A percentile compares a stretch with the other conserved stretches of the same genome.
phyloP scores from a whole-genome alignment of 805 yeast species.

The Kodamaea hsintzibuensis region DNA sequence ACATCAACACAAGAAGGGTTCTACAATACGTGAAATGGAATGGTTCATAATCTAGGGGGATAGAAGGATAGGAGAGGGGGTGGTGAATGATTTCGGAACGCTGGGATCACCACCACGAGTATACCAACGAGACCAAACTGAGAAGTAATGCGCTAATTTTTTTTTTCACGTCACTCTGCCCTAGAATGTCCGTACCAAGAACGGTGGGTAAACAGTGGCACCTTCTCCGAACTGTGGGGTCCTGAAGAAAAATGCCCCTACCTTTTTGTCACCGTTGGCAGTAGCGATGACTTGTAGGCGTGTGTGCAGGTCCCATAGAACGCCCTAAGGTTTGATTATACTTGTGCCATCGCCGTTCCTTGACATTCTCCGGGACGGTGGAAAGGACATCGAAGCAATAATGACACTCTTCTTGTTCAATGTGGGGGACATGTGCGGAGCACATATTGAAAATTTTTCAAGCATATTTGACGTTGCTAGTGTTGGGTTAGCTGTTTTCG shows the following conservation, averaged over 20 bases:
- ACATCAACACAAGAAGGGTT: too few relatives aligned
- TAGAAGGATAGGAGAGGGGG: too few relatives aligned
- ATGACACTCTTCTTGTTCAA: neutral
- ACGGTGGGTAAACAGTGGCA: neutral
- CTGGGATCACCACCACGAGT: too few relatives aligned
- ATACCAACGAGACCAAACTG: too few relatives aligned
- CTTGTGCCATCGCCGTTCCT: constrained; percentile 1
- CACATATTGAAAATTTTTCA: neutral
- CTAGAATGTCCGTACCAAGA: neutral
- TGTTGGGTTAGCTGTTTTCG: neutral
- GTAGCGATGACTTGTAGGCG: neutral
- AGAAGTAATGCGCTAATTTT: neutral
- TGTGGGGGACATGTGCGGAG: neutral
- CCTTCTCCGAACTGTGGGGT: constrained; percentile 2
- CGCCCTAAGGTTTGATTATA: neutral
- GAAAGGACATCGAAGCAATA: neutral
- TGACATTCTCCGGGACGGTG: neutral
- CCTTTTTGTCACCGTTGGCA: neutral
- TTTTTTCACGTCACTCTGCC: neutral
- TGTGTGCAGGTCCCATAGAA: neutral
- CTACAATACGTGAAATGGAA: neutral
- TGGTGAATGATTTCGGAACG: too few relatives aligned
- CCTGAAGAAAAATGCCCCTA: neutral
- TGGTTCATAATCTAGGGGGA: too few relatives aligned
- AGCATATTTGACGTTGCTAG: neutral